These are phyloP conservation scores for Trichoderma sp. DNA, from an alignment of 2,329 filamentous ascomycete species.

Conservation along the genomic window DNA sequence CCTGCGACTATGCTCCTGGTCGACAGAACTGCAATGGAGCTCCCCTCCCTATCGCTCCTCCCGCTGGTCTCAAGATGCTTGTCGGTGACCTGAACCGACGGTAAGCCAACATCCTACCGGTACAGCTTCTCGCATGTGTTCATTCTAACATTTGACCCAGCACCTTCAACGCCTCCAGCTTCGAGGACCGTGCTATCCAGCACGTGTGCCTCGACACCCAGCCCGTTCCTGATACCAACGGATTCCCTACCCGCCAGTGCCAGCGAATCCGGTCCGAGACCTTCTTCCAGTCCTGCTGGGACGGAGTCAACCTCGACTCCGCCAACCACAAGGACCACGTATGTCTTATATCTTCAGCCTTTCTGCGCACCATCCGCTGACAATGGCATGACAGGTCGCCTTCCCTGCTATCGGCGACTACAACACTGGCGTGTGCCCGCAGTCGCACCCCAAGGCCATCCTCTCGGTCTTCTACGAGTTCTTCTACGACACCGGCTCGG, in stretches of 20 bases:
- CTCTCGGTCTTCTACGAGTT: conserved; percentile 52
- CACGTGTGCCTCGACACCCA: conserved; percentile 57
- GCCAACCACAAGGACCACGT: conserved; percentile 52
- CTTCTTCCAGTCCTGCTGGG: conserved; percentile 65
- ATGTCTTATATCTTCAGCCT: not conserved
- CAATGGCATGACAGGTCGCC: conserved; percentile 32
- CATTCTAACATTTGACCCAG: conserved; percentile 24
- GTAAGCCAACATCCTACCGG: conserved; percentile 15
- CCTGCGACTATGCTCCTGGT: conserved; percentile 36
- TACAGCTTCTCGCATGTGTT: not conserved
- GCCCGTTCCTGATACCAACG: conserved; percentile 44
- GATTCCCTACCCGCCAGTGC: conserved; percentile 56
- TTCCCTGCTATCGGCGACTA: conserved; percentile 34
- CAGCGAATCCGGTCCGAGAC: conserved; percentile 56
- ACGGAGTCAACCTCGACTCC: conserved; percentile 59
- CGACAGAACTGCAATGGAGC: conserved; percentile 32
- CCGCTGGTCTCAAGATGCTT: conserved; percentile 65
- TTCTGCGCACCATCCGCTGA: not conserved
- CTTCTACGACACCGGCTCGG: conserved; percentile 46
- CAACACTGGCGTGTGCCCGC: conserved; percentile 27
- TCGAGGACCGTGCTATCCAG: conserved; percentile 54
- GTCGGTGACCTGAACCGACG: conserved; percentile 59
- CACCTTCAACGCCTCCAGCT: conserved; percentile 48
- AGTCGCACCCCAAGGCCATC: conserved; percentile 47
- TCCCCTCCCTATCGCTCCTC: conserved; percentile 56